phyloP scores from a whole-genome alignment of 805 yeast genomes.

The Debaryomyces maramus region DNA sequence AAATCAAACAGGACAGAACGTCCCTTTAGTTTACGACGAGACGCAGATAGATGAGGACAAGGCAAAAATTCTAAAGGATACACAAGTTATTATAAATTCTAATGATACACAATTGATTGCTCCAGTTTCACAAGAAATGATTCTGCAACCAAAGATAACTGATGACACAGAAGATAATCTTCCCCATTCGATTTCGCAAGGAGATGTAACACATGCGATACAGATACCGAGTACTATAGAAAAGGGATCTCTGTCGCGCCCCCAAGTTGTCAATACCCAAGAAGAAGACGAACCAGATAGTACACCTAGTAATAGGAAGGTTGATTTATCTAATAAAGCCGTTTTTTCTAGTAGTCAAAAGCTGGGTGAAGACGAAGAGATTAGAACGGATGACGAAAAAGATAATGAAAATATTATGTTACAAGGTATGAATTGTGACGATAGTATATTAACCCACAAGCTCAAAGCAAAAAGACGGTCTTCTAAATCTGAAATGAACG shows the following conservation, averaged over 20 bases:
- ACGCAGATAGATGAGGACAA: background rate
- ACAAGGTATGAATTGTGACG: slow-evolving; percentile 17
- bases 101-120: slow-evolving; percentile 16
- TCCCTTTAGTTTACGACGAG: background rate
- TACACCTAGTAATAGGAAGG: slow-evolving; percentile 3
- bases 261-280: slow-evolving; percentile 34
- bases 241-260: slow-evolving; percentile 16
- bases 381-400: slow-evolving; percentile 18
- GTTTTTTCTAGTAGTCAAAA: slow-evolving; percentile 21
- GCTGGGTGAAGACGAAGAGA: slow-evolving; percentile 10
- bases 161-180: slow-evolving; percentile 4
- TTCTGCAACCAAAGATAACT: background rate
- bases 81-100: slow-evolving; percentile 1
- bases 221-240: slow-evolving; percentile 24
- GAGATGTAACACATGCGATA: slow-evolving; percentile 7
- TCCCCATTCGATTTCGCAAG: background rate
- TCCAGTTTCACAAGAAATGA: slow-evolving; percentile 5
- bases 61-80: background rate
- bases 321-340: slow-evolving; percentile 14
- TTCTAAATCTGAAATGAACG: background rate
- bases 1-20: background rate
- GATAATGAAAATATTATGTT: background rate
- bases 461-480: slow-evolving; percentile 12
- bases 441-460: slow-evolving; percentile 26
- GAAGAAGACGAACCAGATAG: slow-evolving; percentile 12